Conservation (phyloP, 805 yeast genomes). For the Teunomyces barrocoloradensis region DNA sequence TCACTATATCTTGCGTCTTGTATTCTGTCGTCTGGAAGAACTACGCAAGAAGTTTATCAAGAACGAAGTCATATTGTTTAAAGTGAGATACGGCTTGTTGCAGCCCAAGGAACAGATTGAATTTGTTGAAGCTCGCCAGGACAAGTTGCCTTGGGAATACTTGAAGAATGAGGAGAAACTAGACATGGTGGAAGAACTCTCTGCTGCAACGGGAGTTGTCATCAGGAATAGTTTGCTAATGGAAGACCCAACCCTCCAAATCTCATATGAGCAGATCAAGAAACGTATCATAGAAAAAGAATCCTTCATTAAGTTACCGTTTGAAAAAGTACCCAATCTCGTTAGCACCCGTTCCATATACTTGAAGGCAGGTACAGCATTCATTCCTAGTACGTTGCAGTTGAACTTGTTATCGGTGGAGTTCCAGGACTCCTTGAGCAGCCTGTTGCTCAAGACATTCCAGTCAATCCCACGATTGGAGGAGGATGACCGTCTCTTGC, state of each 20-base stretch:
- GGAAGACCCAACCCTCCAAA: constrained; percentile 17
- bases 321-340: constrained; percentile 78
- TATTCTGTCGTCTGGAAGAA: constrained; percentile 86
- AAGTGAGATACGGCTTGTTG: constrained; percentile 63
- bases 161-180: constrained; percentile 62
- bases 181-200: constrained; percentile 47
- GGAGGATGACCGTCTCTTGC: constrained; percentile 87
- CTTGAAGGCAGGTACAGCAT: constrained; percentile 69
- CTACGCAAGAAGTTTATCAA: constrained; percentile 74
- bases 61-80: constrained; percentile 74
- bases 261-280: constrained; percentile 50
- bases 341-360: constrained; percentile 71
- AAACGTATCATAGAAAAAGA: constrained; percentile 53
- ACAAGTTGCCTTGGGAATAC: constrained; percentile 70
- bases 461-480: constrained; percentile 79
- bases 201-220: constrained; percentile 50
- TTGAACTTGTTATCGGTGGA: constrained; percentile 67
- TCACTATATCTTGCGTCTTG: constrained; percentile 83
- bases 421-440: constrained; percentile 51
- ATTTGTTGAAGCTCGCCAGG: constrained; percentile 54
- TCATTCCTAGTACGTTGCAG: constrained; percentile 81
- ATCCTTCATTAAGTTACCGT: constrained; percentile 78
- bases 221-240: constrained; percentile 33
- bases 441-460: constrained; percentile 63
- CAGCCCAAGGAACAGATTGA: constrained; percentile 65